These are phyloP conservation scores for Pseudogymnoascus destructans DNA, from an alignment of 2,329 filamentous ascomycete genomes.

Conservation along the genomic window DNA sequence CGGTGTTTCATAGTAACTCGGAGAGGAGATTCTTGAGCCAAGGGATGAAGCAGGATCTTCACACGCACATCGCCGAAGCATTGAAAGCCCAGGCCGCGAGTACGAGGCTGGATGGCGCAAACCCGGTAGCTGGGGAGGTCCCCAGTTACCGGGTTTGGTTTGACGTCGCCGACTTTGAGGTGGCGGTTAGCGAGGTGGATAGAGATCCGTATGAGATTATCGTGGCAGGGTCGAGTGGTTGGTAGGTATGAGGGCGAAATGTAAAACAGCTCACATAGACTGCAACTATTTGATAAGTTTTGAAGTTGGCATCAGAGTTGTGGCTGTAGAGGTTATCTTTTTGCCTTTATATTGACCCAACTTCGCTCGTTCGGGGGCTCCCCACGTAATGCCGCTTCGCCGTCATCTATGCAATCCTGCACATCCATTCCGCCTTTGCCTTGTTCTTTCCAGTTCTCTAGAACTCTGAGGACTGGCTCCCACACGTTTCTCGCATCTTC, in stretches of 20 bases:
- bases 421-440: slow-evolving; percentile 25
- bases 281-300: neutral
- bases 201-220: slow-evolving; percentile 80
- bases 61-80: slow-evolving; percentile 41
- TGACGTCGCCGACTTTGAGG: slow-evolving; percentile 27
- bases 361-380: slow-evolving; percentile 16
- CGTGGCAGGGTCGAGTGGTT: slow-evolving; percentile 1
- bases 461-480: slow-evolving; percentile 26
- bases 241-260: neutral
- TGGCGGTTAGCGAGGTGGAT: slow-evolving; percentile 68
- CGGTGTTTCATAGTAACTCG: slow-evolving; percentile 85
- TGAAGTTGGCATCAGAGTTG: neutral
- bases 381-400: slow-evolving; percentile 22
- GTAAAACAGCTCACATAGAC: neutral
- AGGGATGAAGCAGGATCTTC: slow-evolving; percentile 54
- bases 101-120: slow-evolving; percentile 19
- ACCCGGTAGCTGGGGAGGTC: slow-evolving; percentile 18
- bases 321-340: slow-evolving; percentile 8
- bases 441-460: slow-evolving; percentile 25
- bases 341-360: slow-evolving; percentile 17
- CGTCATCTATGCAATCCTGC: slow-evolving; percentile 25
- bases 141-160: too few relatives aligned
- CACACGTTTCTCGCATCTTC: slow-evolving; percentile 48
- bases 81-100: slow-evolving; percentile 36
- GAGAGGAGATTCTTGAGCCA: slow-evolving; percentile 70